These are phyloP conservation scores for Fusarium lyarnte DNA, from an alignment of 2,329 filamentous ascomycete species.

Conservation along the genomic window DNA sequence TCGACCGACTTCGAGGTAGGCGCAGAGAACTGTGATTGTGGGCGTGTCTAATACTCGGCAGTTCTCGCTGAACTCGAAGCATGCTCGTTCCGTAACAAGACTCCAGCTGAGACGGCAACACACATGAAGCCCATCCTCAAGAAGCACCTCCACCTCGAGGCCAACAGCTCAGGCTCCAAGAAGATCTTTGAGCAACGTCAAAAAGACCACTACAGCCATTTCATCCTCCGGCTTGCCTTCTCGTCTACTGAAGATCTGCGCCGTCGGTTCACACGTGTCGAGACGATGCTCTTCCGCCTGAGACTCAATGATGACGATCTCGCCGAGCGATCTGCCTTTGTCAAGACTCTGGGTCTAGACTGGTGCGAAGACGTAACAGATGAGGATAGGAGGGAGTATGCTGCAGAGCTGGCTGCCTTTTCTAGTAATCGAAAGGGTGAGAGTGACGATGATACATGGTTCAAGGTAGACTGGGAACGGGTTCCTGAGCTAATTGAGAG, in stretches of 20 bases:
- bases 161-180: slow-evolving; percentile 72
- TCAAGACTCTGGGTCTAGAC: slow-evolving; percentile 79
- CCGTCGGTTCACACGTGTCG: slow-evolving; percentile 83
- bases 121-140: slow-evolving; percentile 89
- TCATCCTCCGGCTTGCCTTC: slow-evolving; percentile 94
- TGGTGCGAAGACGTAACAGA: slow-evolving; percentile 91
- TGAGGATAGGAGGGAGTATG: slow-evolving; percentile 76
- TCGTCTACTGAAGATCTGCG: slow-evolving; percentile 90
- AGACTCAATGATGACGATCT: slow-evolving; percentile 81
- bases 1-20: slow-evolving; percentile 84
- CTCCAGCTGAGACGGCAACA: slow-evolving; percentile 79
- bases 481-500: slow-evolving; percentile 90
- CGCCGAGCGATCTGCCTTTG: slow-evolving; percentile 78
- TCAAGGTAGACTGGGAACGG: slow-evolving; percentile 95
- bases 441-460: slow-evolving; percentile 84
- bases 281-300: slow-evolving; percentile 88
- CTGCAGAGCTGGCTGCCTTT: slow-evolving; percentile 67
- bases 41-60: slow-evolving; percentile 47
- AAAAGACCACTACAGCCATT: slow-evolving; percentile 98
- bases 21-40: fast-evolving
- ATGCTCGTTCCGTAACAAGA: slow-evolving; percentile 93
- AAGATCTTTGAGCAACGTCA: slow-evolving; percentile 78
- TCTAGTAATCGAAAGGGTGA: slow-evolving; percentile 49
- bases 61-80: slow-evolving; percentile 90
- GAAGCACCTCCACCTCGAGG: slow-evolving; percentile 84